Evolutionary conservation across 1,284 basidiomycete genomes (phyloP).

Genomic region (Cryptococcus sp.): DNA sequence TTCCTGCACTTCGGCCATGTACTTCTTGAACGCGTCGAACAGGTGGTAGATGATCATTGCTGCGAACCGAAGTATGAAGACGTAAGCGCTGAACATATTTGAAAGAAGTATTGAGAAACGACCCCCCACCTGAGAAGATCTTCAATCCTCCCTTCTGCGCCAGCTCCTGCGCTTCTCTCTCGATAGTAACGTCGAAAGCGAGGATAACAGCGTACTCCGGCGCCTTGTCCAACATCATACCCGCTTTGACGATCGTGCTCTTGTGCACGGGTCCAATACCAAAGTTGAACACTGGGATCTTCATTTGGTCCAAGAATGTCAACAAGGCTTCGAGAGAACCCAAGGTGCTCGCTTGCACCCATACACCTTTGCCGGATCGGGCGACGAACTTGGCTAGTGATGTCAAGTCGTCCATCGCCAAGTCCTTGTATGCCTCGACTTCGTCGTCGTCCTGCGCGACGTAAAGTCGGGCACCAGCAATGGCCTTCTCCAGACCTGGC

Average conservation of each 20-base stretch:
- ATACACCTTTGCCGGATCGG: constrained; percentile 93
- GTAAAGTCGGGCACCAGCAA: constrained; percentile 92
- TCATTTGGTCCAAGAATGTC: constrained; percentile 92
- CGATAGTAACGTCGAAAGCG: constrained; percentile 87
- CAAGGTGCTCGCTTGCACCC: constrained; percentile 95
- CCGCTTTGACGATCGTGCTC: constrained; percentile 89
- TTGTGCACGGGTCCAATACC: constrained; percentile 98
- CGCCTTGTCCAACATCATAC: constrained; percentile 94
- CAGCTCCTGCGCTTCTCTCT: constrained; percentile 86
- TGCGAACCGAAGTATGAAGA: constrained; percentile 4
- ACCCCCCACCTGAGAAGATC: constrained; percentile 78
- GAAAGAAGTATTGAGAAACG: neutral
- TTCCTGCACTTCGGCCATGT: constrained; percentile 89
- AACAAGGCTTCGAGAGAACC: constrained; percentile 96
- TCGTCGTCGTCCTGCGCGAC: constrained; percentile 93
- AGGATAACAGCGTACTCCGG: constrained; percentile 94
- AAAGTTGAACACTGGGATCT: constrained; percentile 96
- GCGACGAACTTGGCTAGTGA: constrained; percentile 88
- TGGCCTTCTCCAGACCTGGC: constrained; percentile 97
- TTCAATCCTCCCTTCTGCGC: constrained; percentile 93
- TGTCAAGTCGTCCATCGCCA: constrained; percentile 95
- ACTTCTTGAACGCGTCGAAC: constrained; percentile 96
- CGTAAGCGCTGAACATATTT: neutral
- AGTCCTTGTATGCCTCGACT: constrained; percentile 90
- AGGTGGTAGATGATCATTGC: constrained; percentile 91